Evolutionary conservation across 441 rosid genomes (phyloP).

Genomic region (Metrosideros polymorpha): DNA sequence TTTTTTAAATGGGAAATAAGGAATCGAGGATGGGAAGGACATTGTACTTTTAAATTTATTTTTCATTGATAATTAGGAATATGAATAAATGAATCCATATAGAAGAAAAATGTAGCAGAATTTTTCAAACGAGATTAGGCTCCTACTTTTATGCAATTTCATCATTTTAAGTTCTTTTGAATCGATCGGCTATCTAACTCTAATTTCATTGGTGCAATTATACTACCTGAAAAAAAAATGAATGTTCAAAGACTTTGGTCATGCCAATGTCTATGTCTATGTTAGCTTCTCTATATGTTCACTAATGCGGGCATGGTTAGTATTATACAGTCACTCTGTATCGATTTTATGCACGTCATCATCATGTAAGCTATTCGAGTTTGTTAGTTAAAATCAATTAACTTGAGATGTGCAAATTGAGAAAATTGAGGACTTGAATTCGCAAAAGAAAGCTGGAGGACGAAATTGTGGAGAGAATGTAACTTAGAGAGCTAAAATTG

Average conservation of each 20-base stretch:
- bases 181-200: background rate
- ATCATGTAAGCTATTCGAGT: too few species aligned
- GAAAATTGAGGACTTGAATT: background rate
- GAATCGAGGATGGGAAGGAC: background rate
- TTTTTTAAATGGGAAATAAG: background rate
- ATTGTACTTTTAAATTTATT: background rate
- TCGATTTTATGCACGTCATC: too few species aligned
- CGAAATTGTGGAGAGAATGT: background rate
- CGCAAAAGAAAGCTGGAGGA: fast-evolving
- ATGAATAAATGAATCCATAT: background rate
- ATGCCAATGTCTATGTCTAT: too few species aligned
- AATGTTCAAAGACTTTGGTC: too few species aligned
- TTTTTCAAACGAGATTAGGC: background rate
- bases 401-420: too few species aligned
- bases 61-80: background rate
- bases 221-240: background rate
- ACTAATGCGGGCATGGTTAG: fast-evolving
- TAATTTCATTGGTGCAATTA: background rate
- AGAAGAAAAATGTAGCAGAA: background rate
- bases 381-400: too few species aligned
- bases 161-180: background rate
- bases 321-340: too few species aligned
- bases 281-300: background rate
- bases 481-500: background rate
- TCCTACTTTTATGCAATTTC: background rate